Evolutionary conservation across 495 filamentous ascomycete genomes (phyloP).

Genomic region (Xylaria venustula): DNA sequence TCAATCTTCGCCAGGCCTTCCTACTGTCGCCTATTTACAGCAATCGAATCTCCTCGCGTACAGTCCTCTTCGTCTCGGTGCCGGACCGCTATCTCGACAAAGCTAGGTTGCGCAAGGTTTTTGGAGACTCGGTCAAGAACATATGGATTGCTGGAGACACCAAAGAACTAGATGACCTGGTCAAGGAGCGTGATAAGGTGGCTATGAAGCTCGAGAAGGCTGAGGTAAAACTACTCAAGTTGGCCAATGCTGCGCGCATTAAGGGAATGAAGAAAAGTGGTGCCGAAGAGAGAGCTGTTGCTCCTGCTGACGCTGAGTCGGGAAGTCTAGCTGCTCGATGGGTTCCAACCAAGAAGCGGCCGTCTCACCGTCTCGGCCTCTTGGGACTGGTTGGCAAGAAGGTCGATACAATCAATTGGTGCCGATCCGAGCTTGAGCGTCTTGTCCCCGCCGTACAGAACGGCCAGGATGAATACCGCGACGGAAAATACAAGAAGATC

Average conservation of each 20-base stretch:
- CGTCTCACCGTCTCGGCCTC: conserved; percentile 76
- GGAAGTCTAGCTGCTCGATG: conserved; percentile 79
- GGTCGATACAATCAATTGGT: conserved; percentile 94
- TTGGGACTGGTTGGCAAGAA: conserved; percentile 82
- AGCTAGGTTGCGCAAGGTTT: conserved; percentile 72
- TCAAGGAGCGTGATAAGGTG: conserved; percentile 78
- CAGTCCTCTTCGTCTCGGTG: conserved; percentile 88
- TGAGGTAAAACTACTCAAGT: conserved; percentile 81
- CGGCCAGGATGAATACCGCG: conserved; percentile 69
- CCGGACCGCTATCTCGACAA: conserved; percentile 72
- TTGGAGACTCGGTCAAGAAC: conserved; percentile 75
- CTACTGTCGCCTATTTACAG: conserved; percentile 83
- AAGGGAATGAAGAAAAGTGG: conserved; percentile 72
- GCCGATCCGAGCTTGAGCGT: conserved; percentile 73
- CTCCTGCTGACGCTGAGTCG: conserved; percentile 56
- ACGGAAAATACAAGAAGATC: conserved; percentile 65
- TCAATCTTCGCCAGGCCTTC: conserved; percentile 95
- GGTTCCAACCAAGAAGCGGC: conserved; percentile 76
- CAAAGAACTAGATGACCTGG: conserved; percentile 76
- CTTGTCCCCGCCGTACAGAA: conserved; percentile 78
- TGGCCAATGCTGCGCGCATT: conserved; percentile 74
- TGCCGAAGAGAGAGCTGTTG: conserved; percentile 48
- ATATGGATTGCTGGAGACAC: conserved; percentile 85
- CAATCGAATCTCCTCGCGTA: conserved; percentile 87
- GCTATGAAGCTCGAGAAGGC: conserved; percentile 86